These are phyloP conservation scores for Hericium erinaceus DNA, from an alignment of 768 basidiomycete species.

Conservation along the genomic window DNA sequence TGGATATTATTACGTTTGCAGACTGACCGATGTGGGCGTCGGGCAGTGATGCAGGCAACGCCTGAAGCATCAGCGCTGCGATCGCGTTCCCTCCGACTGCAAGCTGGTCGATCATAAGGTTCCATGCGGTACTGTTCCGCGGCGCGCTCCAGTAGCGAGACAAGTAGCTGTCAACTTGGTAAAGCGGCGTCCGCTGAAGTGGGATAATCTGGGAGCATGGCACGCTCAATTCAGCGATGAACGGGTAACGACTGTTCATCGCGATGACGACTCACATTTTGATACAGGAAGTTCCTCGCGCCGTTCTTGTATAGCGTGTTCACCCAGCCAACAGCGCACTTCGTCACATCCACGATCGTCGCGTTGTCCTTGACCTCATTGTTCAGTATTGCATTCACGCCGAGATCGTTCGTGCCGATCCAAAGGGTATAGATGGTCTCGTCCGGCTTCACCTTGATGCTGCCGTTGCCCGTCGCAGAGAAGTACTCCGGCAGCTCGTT, in stretches of 20 bases:
- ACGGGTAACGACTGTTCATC: not conserved
- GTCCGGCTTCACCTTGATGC: slow-evolving; percentile 27
- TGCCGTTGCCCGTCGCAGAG: slow-evolving; percentile 30
- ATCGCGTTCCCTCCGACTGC: slow-evolving; percentile 22
- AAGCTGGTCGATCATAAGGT: slow-evolving; percentile 24
- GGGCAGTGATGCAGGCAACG: slow-evolving; percentile 16
- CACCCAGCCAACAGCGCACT: slow-evolving; percentile 54
- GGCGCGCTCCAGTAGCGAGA: slow-evolving; percentile 24
- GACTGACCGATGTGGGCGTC: slow-evolving; percentile 49
- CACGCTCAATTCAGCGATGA: not conserved
- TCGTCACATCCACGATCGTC: slow-evolving; percentile 47
- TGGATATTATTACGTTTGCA: not conserved
- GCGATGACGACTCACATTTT: slow-evolving; percentile 38
- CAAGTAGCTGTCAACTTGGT: slow-evolving; percentile 23
- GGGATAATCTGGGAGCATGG: slow-evolving; percentile 24
- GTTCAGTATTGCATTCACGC: slow-evolving; percentile 42
- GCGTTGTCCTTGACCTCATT: slow-evolving; percentile 33
- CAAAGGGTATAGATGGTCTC: slow-evolving; percentile 57
- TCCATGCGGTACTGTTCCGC: slow-evolving; percentile 27
- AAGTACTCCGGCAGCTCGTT: slow-evolving; percentile 48
- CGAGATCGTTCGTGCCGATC: slow-evolving; percentile 55
- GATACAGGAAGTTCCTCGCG: slow-evolving; percentile 60
- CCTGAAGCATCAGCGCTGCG: slow-evolving; percentile 18
- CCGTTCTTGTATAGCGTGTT: slow-evolving; percentile 46
- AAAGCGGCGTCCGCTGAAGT: slow-evolving; percentile 21